These are phyloP conservation scores for Picochlorum sp. DNA, from an alignment of 139 green algal species.

Conservation along the genomic window DNA sequence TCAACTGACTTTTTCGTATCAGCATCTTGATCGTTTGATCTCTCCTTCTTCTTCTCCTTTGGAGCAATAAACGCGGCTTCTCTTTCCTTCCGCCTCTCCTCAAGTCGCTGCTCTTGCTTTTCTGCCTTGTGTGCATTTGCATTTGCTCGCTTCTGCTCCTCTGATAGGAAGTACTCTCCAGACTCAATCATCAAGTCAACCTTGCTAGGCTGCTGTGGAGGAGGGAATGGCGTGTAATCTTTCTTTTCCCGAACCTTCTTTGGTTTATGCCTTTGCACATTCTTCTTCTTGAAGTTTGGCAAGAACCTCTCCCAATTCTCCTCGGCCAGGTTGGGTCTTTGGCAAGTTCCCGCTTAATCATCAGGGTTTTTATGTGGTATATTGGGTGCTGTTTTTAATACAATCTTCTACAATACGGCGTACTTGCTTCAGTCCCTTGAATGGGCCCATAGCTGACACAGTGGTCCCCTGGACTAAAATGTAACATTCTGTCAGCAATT, in stretches of 20 bases:
- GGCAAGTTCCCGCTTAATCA: slow-evolving; percentile 97
- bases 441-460: slow-evolving; percentile 89
- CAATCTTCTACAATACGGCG: slow-evolving; percentile 96
- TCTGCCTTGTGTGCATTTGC: slow-evolving; percentile 32
- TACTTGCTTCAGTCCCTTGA: slow-evolving; percentile 84
- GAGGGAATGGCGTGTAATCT: slow-evolving; percentile 93
- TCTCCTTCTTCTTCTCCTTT: slow-evolving; percentile 30
- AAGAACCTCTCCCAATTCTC: slow-evolving; percentile 98
- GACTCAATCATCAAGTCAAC: slow-evolving; percentile 81
- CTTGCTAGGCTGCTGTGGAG: slow-evolving; percentile 84
- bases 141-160: slow-evolving; percentile 58
- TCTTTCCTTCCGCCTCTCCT: slow-evolving; percentile 53
- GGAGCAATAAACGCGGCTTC: slow-evolving; percentile 80
- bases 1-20: slow-evolving; percentile 21
- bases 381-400: slow-evolving; percentile 97
- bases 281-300: slow-evolving; percentile 99
- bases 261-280: slow-evolving; percentile 84
- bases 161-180: slow-evolving; percentile 92
- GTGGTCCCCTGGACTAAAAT: slow-evolving; percentile 95
- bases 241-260: slow-evolving; percentile 64
- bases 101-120: slow-evolving; percentile 26
- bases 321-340: slow-evolving; percentile 77
- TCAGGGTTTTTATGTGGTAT: slow-evolving; percentile 98
- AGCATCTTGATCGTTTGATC: slow-evolving; percentile 18
- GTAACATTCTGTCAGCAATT: slow-evolving; percentile 97